These are phyloP conservation scores for Globisporangium echinulatum DNA, from an alignment of 352 stramenopile genomes.

Conservation along the genomic window DNA sequence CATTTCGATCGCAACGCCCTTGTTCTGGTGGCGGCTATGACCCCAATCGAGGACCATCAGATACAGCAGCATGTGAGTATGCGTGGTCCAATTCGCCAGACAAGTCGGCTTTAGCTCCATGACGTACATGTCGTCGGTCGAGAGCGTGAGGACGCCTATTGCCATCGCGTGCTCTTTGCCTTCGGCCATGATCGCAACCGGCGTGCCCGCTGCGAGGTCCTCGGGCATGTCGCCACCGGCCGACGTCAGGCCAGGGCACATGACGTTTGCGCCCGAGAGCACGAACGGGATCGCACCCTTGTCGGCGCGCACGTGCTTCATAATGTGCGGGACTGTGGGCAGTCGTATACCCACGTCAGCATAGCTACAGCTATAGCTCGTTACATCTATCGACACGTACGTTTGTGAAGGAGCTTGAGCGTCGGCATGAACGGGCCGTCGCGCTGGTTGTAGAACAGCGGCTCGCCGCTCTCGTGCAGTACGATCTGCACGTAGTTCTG, in stretches of 20 bases:
- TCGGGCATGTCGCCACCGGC: conserved; percentile 91
- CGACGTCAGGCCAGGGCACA: conserved; percentile 97
- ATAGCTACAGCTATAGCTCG: neutral
- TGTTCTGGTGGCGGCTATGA: conserved; percentile 75
- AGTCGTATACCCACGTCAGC: neutral
- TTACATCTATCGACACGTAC: conserved; percentile 17
- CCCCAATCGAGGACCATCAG: too few relatives aligned
- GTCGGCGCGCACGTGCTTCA: conserved; percentile 93
- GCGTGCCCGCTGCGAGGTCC: conserved; percentile 72
- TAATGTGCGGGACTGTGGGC: conserved; percentile 80
- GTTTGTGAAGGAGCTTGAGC: conserved; percentile 93
- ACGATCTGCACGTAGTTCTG: conserved; percentile 89
- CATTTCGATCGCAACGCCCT: conserved; percentile 95
- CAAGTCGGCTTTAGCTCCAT: too few relatives aligned
- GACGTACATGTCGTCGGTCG: conserved; percentile 92
- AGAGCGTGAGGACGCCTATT: conserved; percentile 95
- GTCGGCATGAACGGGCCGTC: conserved; percentile 97
- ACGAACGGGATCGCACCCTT: conserved; percentile 98
- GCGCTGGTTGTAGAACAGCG: conserved; percentile 95
- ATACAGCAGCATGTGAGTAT: neutral
- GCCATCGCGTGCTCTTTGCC: conserved; percentile 96
- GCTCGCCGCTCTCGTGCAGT: conserved; percentile 78
- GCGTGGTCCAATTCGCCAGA: too few relatives aligned
- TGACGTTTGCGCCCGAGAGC: conserved; percentile 97
- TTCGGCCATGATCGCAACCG: conserved; percentile 95